A percentile compares a stretch with the other conserved stretches of the same genome.
These are phyloP conservation scores for Exsudoporus frostii DNA, from an alignment of 768 basidiomycete species.

Conservation along the genomic window DNA sequence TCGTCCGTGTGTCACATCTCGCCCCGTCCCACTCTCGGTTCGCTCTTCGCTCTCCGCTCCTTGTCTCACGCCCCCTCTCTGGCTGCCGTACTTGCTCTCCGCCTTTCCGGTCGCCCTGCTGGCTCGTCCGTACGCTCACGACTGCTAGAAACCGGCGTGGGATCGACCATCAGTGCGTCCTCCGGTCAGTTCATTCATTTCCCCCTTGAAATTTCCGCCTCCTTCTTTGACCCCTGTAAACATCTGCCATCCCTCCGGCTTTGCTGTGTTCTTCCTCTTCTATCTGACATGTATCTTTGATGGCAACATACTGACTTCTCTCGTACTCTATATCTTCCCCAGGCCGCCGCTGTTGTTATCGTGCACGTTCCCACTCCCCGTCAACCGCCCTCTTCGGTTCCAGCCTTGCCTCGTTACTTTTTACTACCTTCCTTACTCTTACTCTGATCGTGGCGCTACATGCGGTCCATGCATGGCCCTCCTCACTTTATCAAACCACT, in stretches of 20 bases:
- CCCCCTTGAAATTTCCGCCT: constrained; percentile 11
- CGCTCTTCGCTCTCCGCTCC: neutral
- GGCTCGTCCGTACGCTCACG: neutral
- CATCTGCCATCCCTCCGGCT: neutral
- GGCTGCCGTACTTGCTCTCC: neutral
- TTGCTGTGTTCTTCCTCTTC: constrained; percentile 10
- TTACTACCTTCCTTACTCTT: constrained; percentile 13
- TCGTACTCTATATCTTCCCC: constrained; percentile 12
- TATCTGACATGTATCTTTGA: constrained; percentile 10
- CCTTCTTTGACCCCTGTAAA: constrained; percentile 4
- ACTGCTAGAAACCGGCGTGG: constrained; percentile 1
- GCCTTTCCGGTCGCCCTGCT: neutral
- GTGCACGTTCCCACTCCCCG: constrained; percentile 18
- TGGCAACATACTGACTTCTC: constrained; percentile 13
- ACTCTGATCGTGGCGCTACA: constrained; percentile 26
- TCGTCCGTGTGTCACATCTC: constrained; percentile 14
- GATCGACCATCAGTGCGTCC: constrained; percentile 23
- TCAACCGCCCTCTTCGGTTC: constrained; percentile 6
- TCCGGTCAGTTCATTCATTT: constrained; percentile 29
- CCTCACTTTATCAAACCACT: constrained; percentile 38
- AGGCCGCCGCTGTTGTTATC: constrained; percentile 11
- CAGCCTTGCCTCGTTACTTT: constrained; percentile 11
- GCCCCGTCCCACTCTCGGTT: constrained; percentile 2
- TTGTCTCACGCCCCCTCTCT: neutral
- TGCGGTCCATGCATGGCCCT: constrained; percentile 44